A percentile compares a stretch with the other conserved stretches of the same genome.
These are phyloP conservation scores for Boletus holoroseus DNA, from an alignment of 1,284 basidiomycete species.

Conservation along the genomic window DNA sequence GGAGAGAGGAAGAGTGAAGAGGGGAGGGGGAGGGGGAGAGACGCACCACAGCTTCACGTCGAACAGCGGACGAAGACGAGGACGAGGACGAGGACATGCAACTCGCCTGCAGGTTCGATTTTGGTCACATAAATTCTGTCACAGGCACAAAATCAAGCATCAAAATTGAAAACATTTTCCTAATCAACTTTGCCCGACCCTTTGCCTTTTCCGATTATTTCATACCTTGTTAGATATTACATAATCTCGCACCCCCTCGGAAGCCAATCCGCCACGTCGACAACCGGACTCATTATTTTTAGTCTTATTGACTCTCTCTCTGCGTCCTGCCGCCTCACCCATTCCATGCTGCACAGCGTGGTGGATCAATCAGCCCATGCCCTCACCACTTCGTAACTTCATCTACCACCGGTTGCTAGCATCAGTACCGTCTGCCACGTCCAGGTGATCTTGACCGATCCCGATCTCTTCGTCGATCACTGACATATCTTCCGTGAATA, in stretches of 20 bases:
- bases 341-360: constrained; percentile 26
- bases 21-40: not conserved
- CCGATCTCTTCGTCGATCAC: constrained; percentile 63
- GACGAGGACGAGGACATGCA: constrained; percentile 25
- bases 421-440: constrained; percentile 57
- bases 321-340: constrained; percentile 22
- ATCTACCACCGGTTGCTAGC: not conserved
- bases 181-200: constrained; percentile 25
- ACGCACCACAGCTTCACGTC: not conserved
- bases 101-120: constrained; percentile 18
- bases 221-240: constrained; percentile 24
- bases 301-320: constrained; percentile 6
- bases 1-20: not conserved
- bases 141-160: constrained; percentile 32
- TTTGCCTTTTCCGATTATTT: constrained; percentile 13
- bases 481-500: constrained; percentile 17
- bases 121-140: constrained; percentile 35
- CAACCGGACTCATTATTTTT: not conserved
- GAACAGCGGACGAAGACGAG: not conserved
- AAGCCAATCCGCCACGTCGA: constrained; percentile 3
- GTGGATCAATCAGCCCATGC: constrained; percentile 13
- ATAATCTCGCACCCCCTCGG: constrained; percentile 15
- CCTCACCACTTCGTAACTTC: not conserved
- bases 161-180: constrained; percentile 31
- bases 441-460: constrained; percentile 77